Evolutionary conservation across 2,329 filamentous ascomycete species (phyloP).

Genomic region (Capronia coronata): DNA sequence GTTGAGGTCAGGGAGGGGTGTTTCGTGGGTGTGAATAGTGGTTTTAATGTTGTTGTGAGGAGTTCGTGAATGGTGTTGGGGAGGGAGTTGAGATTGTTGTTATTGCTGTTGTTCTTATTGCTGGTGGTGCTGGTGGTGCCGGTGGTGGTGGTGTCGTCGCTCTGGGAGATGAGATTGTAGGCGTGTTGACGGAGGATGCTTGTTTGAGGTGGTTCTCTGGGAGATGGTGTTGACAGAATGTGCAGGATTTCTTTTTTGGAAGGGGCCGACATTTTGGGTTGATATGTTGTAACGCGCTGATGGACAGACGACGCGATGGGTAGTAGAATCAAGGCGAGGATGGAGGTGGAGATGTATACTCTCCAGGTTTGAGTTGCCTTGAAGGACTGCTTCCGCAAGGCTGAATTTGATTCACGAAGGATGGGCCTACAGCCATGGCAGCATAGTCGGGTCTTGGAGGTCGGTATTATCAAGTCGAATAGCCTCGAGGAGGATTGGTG

Average conservation of each 20-base stretch:
- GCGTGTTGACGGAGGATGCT: constrained; percentile 2
- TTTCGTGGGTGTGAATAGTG: constrained; percentile 38
- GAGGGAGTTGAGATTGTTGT: constrained; percentile 10
- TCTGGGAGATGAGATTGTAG: not conserved
- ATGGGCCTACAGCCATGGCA: no score
- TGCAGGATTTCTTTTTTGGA: not conserved
- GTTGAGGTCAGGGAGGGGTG: constrained; percentile 39
- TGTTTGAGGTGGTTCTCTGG: not conserved
- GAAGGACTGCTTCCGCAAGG: no score
- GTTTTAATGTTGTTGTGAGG: constrained; percentile 33
- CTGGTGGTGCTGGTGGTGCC: not conserved
- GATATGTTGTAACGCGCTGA: no score
- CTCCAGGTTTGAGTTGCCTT: no score
- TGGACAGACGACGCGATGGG: no score
- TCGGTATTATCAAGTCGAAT: no score
- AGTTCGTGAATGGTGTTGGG: constrained; percentile 24
- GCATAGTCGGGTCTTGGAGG: no score
- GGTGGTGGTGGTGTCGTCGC: no score
- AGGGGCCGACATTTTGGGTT: no score
- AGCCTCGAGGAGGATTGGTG: no score
- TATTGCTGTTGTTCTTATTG: not conserved
- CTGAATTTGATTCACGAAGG: not conserved
- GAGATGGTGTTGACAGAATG: constrained; percentile 1
- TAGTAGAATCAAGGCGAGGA: no score
- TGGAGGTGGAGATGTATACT: no score